Percentiles rank a stretch among this genome's conserved stretches.
Evolutionary conservation across 768 basidiomycete species (phyloP).

Genomic region (Mycena galopus): DNA sequence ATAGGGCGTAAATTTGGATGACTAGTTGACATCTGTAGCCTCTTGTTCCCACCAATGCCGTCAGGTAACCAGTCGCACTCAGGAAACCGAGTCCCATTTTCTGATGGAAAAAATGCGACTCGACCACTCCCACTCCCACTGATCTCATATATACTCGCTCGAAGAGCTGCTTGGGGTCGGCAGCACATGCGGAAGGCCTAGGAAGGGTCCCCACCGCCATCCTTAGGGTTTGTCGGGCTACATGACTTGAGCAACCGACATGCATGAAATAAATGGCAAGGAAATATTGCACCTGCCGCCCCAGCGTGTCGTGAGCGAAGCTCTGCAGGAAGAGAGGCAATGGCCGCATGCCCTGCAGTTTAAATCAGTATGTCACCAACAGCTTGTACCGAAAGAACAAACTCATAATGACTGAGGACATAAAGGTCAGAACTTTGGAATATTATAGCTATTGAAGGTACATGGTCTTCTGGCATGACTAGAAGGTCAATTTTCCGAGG

Average conservation of each 20-base stretch:
- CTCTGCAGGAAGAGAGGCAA: constrained; percentile 11
- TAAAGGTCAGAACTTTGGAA: constrained; percentile 15
- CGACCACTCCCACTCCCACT: too few species aligned
- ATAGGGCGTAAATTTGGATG: too few species aligned
- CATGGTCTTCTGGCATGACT: not conserved
- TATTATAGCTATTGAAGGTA: constrained; percentile 7
- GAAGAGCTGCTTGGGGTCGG: constrained; percentile 6
- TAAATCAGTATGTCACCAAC: constrained; percentile 14
- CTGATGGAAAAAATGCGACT: too few species aligned
- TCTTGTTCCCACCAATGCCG: too few species aligned
- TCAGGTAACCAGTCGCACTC: too few species aligned
- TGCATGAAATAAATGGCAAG: constrained; percentile 11
- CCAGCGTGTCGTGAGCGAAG: constrained; percentile 2
- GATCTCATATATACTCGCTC: too few species aligned
- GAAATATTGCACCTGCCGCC: constrained; percentile 12
- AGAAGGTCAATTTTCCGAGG: not conserved
- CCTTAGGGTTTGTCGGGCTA: constrained; percentile 1
- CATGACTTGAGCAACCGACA: constrained; percentile 19
- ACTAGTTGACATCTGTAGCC: too few species aligned
- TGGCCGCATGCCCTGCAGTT: constrained; percentile 8
- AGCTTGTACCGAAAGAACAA: constrained; percentile 19
- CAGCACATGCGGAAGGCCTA: not conserved
- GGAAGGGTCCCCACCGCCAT: constrained; percentile 5
- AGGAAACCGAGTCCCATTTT: too few species aligned
- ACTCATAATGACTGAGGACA: constrained; percentile 2